Evolutionary conservation across 169 alveolate species (phyloP).

Genomic region (Eimeria acervulina): DNA sequence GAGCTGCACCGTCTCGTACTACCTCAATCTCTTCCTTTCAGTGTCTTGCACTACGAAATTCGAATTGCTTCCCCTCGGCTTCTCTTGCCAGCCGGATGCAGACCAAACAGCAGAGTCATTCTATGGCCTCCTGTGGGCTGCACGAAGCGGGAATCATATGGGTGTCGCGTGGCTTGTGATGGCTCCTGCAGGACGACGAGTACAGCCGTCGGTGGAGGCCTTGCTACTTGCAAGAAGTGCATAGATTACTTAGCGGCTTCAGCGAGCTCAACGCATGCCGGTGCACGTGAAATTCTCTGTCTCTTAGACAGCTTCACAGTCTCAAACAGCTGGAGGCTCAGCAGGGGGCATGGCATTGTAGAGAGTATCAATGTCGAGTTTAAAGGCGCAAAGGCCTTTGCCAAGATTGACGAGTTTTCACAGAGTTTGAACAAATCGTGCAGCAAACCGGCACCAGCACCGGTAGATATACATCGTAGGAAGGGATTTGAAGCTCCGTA

Average conservation of each 20-base stretch:
- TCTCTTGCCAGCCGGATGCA: slow-evolving; percentile 44
- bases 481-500: not conserved
- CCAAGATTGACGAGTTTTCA: slow-evolving; percentile 16
- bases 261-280: not conserved
- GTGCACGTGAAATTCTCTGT: not conserved
- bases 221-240: not conserved
- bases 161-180: not conserved
- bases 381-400: slow-evolving; percentile 62
- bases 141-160: not conserved
- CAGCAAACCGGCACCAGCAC: not conserved
- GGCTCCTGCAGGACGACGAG: not conserved
- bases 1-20: slow-evolving; percentile 18
- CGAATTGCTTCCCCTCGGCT: slow-evolving; percentile 56
- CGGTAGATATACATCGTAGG: not conserved
- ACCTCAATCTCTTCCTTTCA: slow-evolving; percentile 39
- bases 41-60: slow-evolving; percentile 57
- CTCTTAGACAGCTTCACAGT: slow-evolving; percentile 38
- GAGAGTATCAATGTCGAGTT: slow-evolving; percentile 54
- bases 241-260: not conserved
- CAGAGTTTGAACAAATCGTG: not conserved
- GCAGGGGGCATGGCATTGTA: slow-evolving; percentile 50
- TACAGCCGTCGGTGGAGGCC: not conserved
- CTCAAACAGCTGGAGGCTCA: slow-evolving; percentile 61
- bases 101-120: not conserved
- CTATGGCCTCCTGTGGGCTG: slow-evolving; percentile 32